Base-by-base conservation (phyloP, 768 basidiomycete species). In the Mycena chlorophos region DNA sequence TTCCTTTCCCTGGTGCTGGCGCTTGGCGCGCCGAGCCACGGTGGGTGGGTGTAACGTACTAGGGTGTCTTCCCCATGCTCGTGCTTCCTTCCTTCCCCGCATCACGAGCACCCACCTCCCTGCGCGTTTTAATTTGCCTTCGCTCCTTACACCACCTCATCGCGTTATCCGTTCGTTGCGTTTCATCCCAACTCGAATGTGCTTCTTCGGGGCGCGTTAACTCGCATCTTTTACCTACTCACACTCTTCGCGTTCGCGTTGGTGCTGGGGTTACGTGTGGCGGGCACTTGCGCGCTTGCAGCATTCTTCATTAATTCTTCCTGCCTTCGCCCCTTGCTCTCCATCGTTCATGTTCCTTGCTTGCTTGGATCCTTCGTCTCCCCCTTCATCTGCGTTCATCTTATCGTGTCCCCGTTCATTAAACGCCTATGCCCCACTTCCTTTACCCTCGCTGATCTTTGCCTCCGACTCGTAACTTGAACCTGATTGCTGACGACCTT, bases 401-500 rank as follows among this genome's bases (percentile, higher is more conserved):
- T 20, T 17, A 5, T 22, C n/a, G 27, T 30, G 6, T 49, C 29
- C 3, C 22, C 46, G 22, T 27, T n/a, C 59, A 57, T 48, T 55
- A 20, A 56, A 55, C 43, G 47, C 48, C 29, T 39, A 34, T 54
- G 61, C 31, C 50, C 46, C 64, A 57, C 45, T 53, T 54, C n/a
- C n/a, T n/a, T 54, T 50, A 34, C 49, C 22, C n/a, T n/a, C n/a
- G n/a, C n/a, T n/a, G n/a, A n/a, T 46, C 57, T 45, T 40, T 27
- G 29, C 37, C 16, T 47, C 37, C 22, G 43, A 53, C 27, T 20
- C 52, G 51, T 37, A 58, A 56, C 28, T 49, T 19, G 17, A 23
- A 63, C 55, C 37, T 37, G 54, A 43, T 40, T 27, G 30, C 26
- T 27, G n/a, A 23, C 45, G 34, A n/a, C 69, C 60, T 54, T 46